These are phyloP conservation scores for Prosopis cineraria DNA, from an alignment of 306 rosid genomes.

Conservation along the genomic window DNA sequence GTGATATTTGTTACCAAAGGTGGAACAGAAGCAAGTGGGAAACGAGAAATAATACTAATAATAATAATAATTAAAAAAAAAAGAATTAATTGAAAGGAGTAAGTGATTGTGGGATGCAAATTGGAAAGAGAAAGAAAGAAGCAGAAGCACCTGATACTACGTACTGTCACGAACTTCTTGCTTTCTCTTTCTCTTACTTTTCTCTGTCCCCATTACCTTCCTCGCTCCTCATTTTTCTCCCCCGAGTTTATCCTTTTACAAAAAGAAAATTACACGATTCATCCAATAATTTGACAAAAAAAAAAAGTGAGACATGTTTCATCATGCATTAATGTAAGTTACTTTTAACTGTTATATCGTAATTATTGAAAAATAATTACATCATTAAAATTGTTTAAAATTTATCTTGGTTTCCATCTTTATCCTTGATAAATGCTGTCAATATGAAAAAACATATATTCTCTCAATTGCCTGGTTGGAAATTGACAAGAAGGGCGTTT, in stretches of 20 bases:
- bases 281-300: no score
- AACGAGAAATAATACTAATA: background rate
- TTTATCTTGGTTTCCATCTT: no score
- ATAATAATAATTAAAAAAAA: background rate
- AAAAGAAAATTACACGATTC: background rate
- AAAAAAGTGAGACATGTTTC: background rate
- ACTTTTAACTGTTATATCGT: no score
- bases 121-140: slow-evolving; percentile 43
- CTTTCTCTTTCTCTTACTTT: slow-evolving; percentile 40
- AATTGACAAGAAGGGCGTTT: no score
- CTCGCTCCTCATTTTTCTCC: background rate
- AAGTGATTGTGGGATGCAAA: slow-evolving; percentile 51
- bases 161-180: slow-evolving; percentile 51
- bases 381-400: no score
- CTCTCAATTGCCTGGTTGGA: no score
- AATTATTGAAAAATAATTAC: no score
- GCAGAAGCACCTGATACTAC: slow-evolving; percentile 81
- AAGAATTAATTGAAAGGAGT: no score
- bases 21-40: slow-evolving; percentile 60
- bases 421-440: no score
- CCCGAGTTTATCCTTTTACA: background rate
- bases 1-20: slow-evolving; percentile 34
- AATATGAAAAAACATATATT: no score
- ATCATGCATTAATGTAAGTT: background rate
- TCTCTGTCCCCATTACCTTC: slow-evolving; percentile 40